Evolutionary conservation across 768 basidiomycete species (phyloP).

Genomic region (Pulveroboletus ravenelii): DNA sequence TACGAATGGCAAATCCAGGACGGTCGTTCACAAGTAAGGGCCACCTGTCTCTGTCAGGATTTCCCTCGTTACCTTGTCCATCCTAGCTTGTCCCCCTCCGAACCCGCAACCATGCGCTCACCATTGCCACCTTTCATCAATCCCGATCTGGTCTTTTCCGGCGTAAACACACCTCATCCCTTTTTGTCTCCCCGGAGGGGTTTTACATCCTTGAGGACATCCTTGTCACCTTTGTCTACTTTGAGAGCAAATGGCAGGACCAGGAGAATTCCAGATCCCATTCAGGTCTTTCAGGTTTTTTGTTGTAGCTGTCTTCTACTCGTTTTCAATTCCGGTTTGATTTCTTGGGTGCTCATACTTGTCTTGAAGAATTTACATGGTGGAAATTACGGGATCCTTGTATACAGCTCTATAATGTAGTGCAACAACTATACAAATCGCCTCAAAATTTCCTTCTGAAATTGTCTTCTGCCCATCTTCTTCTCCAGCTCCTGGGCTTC

Average conservation of each 20-base stretch:
- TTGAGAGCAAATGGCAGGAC: slow-evolving; percentile 29
- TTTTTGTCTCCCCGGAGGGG: slow-evolving; percentile 29
- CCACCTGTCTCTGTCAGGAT: no score
- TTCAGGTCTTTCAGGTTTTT: neutral
- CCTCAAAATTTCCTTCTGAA: slow-evolving; percentile 8
- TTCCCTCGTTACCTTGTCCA: neutral
- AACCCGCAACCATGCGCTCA: neutral
- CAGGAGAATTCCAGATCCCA: slow-evolving; percentile 16
- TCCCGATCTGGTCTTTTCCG: slow-evolving; percentile 11
- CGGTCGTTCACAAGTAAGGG: slow-evolving; percentile 19
- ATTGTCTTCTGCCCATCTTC: slow-evolving; percentile 12
- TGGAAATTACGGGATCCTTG: no score
- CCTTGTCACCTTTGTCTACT: slow-evolving; percentile 34
- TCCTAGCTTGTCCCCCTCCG: slow-evolving; percentile 25
- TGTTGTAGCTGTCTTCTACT: neutral
- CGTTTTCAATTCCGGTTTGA: neutral
- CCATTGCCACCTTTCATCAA: slow-evolving; percentile 26
- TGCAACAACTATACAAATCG: slow-evolving; percentile 7
- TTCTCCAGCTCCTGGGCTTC: slow-evolving; percentile 12
- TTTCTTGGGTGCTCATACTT: neutral
- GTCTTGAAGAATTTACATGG: no score
- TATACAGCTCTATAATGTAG: neutral
- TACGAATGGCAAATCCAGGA: slow-evolving; percentile 30
- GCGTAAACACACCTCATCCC: slow-evolving; percentile 17
- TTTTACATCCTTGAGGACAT: slow-evolving; percentile 32